Evolutionary conservation across 441 rosid genomes (phyloP), one percentile per base, ranked within the genome.

Genomic region (Pelargonium hybrid): DNA sequence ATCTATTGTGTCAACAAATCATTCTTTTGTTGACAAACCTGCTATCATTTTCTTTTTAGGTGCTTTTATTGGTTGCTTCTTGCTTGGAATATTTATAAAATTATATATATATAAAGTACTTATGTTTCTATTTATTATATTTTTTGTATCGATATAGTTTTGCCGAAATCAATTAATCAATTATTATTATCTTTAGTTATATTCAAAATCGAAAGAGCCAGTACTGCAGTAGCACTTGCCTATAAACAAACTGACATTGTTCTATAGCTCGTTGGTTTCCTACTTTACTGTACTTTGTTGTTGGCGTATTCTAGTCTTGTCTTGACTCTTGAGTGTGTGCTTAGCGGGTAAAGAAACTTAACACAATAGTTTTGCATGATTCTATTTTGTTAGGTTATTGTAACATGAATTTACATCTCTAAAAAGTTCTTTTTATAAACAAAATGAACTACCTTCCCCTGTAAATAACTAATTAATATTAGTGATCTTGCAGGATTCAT

Each of bases 401-500:
- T 37, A 37, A 10, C 43, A 37, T 37, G 43, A 37, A 37, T 37
- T 5, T 37, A 37, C 43, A 37, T 7, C 10, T 37, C 43, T 54
- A 15, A 1, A 54, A 17, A 54, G 8, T 54, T 18, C 11, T 54
- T 17, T n/a, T 1, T 17, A 18, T 54, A 17, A 54, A 54, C 5
- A 5, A 7, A 18, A 31, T 54, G 59, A 68, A 11, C 67, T 65
- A 62, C 54, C 48, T 66, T 72, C n/a, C 26, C 52, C 11, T 5
- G 9, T 65, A 41, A 63, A 9, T 72, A 57, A 72, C 63, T 74
- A 21, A 67, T 54, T 69, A 54, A 47, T 57, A 66, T 70, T 64
- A 73, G 77, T 73, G 71, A 67, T 73, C 77, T 83, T 82, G 81
- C 96, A 95, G 99, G 99, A 95, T 87, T 92, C 99, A 10, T 95